Conservation (phyloP, 352 stramenopile species). For the Globisporangium mamillatum region DNA sequence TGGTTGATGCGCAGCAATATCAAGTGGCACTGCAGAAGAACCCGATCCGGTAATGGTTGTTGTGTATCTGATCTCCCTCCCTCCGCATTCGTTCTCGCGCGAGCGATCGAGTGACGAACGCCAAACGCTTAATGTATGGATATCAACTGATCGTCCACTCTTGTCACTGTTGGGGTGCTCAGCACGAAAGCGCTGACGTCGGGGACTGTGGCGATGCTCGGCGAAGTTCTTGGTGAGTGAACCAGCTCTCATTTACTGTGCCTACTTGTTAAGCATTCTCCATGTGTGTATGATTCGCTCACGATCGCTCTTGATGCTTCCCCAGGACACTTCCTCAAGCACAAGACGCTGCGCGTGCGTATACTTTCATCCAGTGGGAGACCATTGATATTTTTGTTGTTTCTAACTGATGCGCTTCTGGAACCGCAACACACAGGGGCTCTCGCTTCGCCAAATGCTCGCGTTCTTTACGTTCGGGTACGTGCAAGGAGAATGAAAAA, state of each 20-base stretch:
- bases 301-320: background rate
- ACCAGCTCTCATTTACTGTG: background rate
- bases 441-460: constrained; percentile 63
- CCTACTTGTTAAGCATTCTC: background rate
- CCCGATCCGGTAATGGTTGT: constrained; percentile 40
- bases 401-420: background rate
- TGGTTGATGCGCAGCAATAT: constrained; percentile 41
- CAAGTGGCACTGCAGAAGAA: constrained; percentile 48
- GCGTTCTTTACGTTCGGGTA: constrained; percentile 74
- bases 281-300: background rate
- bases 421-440: constrained; percentile 26
- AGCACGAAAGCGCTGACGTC: constrained; percentile 74
- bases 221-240: constrained; percentile 58
- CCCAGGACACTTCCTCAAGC: constrained; percentile 61
- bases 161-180: background rate
- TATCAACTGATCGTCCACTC: background rate
- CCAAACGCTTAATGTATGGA: background rate
- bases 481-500: background rate
- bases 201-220: constrained; percentile 52
- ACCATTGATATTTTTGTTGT: background rate
- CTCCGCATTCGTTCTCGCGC: background rate
- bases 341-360: constrained; percentile 59
- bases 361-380: background rate
- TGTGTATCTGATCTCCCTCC: background rate
- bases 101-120: background rate